phyloP scores from a whole-genome alignment of 345 rosid species.

The Hirschfeldia incana region DNA sequence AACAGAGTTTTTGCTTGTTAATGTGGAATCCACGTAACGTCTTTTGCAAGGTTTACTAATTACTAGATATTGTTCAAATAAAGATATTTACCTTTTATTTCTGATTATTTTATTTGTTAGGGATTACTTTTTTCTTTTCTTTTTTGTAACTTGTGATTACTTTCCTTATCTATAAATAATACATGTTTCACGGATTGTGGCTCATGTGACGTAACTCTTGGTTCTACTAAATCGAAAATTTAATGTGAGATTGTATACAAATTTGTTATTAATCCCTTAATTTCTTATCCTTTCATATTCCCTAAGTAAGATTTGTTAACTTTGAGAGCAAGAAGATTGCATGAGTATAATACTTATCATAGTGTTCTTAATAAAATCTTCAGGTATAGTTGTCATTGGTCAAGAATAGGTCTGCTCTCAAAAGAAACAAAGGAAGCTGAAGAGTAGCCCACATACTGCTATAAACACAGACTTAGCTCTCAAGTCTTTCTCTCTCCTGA shows the following conservation, averaged over 20 bases:
- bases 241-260: background rate
- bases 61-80: conserved; percentile 10
- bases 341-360: no score
- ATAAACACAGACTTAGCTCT: no score
- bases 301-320: no score
- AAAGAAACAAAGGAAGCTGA: no score
- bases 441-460: no score
- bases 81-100: background rate
- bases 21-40: conserved; percentile 13
- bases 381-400: no score
- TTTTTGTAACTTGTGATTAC: background rate
- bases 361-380: no score
- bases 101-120: background rate
- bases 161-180: background rate
- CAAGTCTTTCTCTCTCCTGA: no score
- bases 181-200: background rate
- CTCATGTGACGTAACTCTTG: background rate
- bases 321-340: no score
- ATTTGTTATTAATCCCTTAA: background rate
- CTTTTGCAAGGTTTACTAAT: conserved; percentile 10
- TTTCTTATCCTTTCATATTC: background rate
- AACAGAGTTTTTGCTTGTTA: background rate
- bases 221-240: background rate
- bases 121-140: no score
- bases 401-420: no score